phyloP scores from a whole-genome alignment of 176 grass and related monocot genomes.

The Oryza australiensis region DNA sequence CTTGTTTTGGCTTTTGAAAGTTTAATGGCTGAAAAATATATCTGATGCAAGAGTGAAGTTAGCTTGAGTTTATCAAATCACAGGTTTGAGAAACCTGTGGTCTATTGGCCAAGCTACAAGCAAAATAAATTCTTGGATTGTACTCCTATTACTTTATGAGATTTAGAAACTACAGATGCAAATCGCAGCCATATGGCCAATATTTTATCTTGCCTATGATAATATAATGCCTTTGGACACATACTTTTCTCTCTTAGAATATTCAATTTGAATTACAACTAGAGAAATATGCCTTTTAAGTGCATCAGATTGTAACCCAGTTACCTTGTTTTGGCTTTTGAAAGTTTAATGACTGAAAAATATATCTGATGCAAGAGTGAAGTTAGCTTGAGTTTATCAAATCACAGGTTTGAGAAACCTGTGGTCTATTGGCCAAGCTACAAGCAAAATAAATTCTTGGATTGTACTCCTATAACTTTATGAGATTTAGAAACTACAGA shows the following conservation, averaged over 20 bases:
- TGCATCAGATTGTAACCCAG: constrained; percentile 56
- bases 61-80: constrained; percentile 76
- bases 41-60: constrained; percentile 68
- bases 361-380: constrained; percentile 70
- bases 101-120: constrained; percentile 76
- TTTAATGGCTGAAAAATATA: constrained; percentile 49
- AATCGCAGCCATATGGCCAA: background rate
- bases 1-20: constrained; percentile 51
- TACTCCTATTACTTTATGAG: background rate
- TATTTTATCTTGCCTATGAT: constrained; percentile 1
- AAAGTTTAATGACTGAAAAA: constrained; percentile 52
- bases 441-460: constrained; percentile 29
- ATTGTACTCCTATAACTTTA: background rate
- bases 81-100: constrained; percentile 68
- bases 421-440: constrained; percentile 77
- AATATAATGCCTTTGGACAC: background rate
- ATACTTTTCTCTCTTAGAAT: background rate
- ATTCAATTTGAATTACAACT: constrained; percentile 9
- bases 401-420: constrained; percentile 65
- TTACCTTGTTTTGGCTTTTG: constrained; percentile 30
- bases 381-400: constrained; percentile 72
- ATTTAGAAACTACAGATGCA: constrained; percentile 12
- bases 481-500: constrained; percentile 4
- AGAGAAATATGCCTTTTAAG: constrained; percentile 1
- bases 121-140: constrained; percentile 3